A percentile compares a stretch with the other conserved stretches of the same genome.
Evolutionary conservation across 164 flowering plant species (phyloP).

Genomic region (Chloranthus sessilifolius): DNA sequence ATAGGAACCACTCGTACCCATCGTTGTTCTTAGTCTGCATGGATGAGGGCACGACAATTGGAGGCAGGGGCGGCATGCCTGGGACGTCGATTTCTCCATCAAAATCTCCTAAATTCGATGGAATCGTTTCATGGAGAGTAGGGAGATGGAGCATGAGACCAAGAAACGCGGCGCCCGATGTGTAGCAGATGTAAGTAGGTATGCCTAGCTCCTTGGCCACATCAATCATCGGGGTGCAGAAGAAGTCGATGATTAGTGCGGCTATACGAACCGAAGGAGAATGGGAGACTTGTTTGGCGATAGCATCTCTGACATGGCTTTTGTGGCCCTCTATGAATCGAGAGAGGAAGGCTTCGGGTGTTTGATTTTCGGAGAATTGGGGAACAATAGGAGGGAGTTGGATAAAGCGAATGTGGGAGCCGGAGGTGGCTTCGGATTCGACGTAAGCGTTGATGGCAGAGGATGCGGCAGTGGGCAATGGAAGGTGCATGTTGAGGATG

Average conservation of each 20-base stretch:
- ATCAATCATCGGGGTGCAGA: conserved; percentile 8
- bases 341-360: neutral
- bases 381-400: neutral
- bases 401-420: neutral
- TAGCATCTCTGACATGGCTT: neutral
- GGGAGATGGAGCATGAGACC: conserved; percentile 2
- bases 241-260: neutral
- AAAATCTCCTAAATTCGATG: neutral
- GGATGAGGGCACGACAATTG: neutral
- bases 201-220: conserved; percentile 8
- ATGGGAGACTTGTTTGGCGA: neutral
- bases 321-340: neutral
- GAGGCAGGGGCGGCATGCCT: neutral
- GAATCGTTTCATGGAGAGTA: neutral
- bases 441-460: neutral
- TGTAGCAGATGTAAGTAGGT: conserved; percentile 5
- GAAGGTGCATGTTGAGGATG: conserved; percentile 5
- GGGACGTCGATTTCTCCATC: neutral
- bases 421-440: neutral
- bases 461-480: neutral
- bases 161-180: conserved; percentile 3
- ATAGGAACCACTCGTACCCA: conserved; percentile 3
- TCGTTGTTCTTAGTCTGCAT: neutral
- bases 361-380: too few species aligned
- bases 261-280: neutral